These are phyloP conservation scores for Alternaria gaisen DNA, from an alignment of 2,329 filamentous ascomycete species.

Conservation along the genomic window DNA sequence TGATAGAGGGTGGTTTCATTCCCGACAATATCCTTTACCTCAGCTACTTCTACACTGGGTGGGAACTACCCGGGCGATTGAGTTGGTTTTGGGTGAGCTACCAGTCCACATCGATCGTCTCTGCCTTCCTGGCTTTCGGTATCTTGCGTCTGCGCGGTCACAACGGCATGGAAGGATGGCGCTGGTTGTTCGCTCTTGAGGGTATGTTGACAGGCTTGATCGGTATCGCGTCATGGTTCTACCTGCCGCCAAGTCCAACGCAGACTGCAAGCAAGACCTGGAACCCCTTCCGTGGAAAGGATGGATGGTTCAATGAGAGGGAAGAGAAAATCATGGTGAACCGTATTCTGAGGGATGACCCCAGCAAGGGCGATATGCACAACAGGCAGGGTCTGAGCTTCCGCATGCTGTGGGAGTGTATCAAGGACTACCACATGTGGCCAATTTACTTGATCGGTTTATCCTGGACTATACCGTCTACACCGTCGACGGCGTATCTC, in stretches of 20 bases:
- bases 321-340: conserved; percentile 76
- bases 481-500: conserved; percentile 46
- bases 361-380: conserved; percentile 68
- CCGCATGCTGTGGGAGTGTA: conserved; percentile 59
- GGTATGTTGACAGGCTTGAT: conserved; percentile 50
- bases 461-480: conserved; percentile 46
- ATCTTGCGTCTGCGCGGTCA: conserved; percentile 61
- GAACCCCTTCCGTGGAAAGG: conserved; percentile 63
- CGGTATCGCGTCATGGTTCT: conserved; percentile 48
- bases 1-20: conserved; percentile 64
- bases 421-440: conserved; percentile 66
- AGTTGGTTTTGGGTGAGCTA: conserved; percentile 77
- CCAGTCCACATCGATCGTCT: conserved; percentile 63
- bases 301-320: conserved; percentile 72
- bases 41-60: conserved; percentile 78
- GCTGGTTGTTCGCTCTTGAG: conserved; percentile 63
- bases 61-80: conserved; percentile 73
- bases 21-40: conserved; percentile 73
- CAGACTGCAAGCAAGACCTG: conserved; percentile 64
- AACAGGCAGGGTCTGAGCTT: conserved; percentile 64
- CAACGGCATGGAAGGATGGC: conserved; percentile 63
- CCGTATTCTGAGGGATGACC: conserved; percentile 64
- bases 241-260: conserved; percentile 64
- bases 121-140: conserved; percentile 65
- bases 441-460: conserved; percentile 51